Base-by-base conservation (phyloP, 1,284 basidiomycete species). In the Ganoderma sinense region DNA sequence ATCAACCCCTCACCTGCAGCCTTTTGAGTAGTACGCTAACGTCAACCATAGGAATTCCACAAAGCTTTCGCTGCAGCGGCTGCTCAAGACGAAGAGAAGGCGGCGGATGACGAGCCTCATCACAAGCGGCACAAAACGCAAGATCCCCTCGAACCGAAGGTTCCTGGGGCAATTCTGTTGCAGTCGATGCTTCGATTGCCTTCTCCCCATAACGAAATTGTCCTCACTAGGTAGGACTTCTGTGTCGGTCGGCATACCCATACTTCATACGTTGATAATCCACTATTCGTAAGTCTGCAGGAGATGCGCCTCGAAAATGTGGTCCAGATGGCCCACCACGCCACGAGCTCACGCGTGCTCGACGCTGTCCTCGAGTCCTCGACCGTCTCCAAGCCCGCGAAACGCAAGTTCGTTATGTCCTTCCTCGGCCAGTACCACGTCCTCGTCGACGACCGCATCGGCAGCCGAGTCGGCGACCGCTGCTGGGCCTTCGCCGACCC, bases 401-500 rank as follows among this genome's bases (percentile, higher is more conserved):
- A 94, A 71, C 89, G 94, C 33, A 85, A 86, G 73, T 88, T 97
- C 59, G 87, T 96, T 64, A 82, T 92, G 77, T 84, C 87, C 1
- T 90, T 97, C 74, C 88, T 96, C 56, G 94, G 91, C 2, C 86
- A 91, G 68, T 97, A 92, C 79, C 90, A 93, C 76, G 77, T 82
- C 39, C 88, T 98, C 29, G 93, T 94, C 2, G 91, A 96, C 78
- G 94, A 97, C 78, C 89, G 93, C 31, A 90, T 97, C 73, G 97
- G 97, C 61, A 95, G 94, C 75, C 87, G 95, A 64, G 91, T 98
- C 0, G 94, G 90, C 3, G 97, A 97, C 76, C 89, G 92, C 31
- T 93, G 93, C 74, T 98, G 95, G 94, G 89, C 87, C 1, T 89
- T 88, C 69, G 92, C 94, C 18, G 97, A 98, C 82, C 93, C 95